Conservation (phyloP, 495 filamentous ascomycete genomes). For the Mytilinidion resinicola region DNA sequence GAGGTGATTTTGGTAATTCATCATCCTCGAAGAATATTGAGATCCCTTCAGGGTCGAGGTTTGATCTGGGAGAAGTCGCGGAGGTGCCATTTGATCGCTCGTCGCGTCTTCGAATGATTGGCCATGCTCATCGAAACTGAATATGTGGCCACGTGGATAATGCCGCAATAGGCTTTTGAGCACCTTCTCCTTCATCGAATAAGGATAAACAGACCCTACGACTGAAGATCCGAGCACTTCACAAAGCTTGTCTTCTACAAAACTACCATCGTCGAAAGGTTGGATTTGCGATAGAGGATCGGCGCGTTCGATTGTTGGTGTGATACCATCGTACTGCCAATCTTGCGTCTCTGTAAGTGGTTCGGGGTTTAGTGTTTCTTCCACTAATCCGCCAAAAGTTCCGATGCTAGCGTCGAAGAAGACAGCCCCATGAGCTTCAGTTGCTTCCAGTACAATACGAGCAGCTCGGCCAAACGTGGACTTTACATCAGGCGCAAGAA, state of each 20-base stretch:
- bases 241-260: slow-evolving; percentile 17
- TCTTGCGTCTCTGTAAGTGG: neutral
- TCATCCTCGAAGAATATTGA: neutral
- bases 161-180: slow-evolving; percentile 49
- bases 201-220: slow-evolving; percentile 28
- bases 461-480: slow-evolving; percentile 17
- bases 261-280: neutral
- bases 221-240: slow-evolving; percentile 27
- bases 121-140: slow-evolving; percentile 47
- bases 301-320: neutral
- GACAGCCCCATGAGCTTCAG: slow-evolving; percentile 21
- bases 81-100: neutral
- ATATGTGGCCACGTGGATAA: slow-evolving; percentile 56
- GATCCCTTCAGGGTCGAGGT: too few species aligned
- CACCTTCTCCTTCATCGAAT: slow-evolving; percentile 38
- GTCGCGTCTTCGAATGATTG: slow-evolving; percentile 20
- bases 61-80: slow-evolving; percentile 9
- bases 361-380: slow-evolving; percentile 8
- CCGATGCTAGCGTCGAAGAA: slow-evolving; percentile 26
- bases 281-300: neutral
- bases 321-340: neutral
- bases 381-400: slow-evolving; percentile 22
- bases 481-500: slow-evolving; percentile 14
- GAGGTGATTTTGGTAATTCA: neutral
- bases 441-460: slow-evolving; percentile 17